These are phyloP conservation scores for Aspergillus sp. DNA, from an alignment of 2,329 filamentous ascomycete species.

Conservation along the genomic window DNA sequence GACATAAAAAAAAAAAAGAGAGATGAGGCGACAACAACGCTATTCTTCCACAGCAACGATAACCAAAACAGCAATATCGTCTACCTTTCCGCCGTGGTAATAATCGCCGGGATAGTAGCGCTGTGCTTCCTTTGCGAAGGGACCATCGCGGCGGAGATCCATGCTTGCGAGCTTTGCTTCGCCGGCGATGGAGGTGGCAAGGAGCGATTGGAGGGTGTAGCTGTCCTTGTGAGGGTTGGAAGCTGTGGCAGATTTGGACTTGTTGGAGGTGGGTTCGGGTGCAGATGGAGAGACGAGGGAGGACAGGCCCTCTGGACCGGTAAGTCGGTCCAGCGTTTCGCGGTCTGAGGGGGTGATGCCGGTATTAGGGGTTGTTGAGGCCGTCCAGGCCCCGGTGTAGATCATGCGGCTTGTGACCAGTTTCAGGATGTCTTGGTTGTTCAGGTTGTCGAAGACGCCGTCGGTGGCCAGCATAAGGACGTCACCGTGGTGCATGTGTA, in stretches of 20 bases:
- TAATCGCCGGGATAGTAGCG: constrained; percentile 81
- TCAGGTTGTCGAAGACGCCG: constrained; percentile 94
- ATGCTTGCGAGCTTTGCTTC: constrained; percentile 84
- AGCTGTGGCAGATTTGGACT: constrained; percentile 9
- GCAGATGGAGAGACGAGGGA: constrained; percentile 15
- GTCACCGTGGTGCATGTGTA: constrained; percentile 82
- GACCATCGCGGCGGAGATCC: constrained; percentile 79
- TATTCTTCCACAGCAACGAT: constrained; percentile 69
- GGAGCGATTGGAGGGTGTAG: constrained; percentile 70
- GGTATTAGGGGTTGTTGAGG: constrained; percentile 49
- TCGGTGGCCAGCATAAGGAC: constrained; percentile 93
- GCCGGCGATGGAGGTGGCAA: constrained; percentile 76
- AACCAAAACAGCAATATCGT: constrained; percentile 89
- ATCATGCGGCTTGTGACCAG: constrained; percentile 78
- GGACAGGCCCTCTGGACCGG: constrained; percentile 47
- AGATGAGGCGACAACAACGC: background rate
- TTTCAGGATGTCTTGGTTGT: constrained; percentile 81
- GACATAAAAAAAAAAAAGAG: background rate
- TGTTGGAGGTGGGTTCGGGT: constrained; percentile 9
- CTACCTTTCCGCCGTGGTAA: constrained; percentile 89
- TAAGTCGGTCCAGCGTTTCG: constrained; percentile 57
- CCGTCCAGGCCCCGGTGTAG: constrained; percentile 70
- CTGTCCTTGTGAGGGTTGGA: constrained; percentile 19
- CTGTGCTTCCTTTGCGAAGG: constrained; percentile 93
- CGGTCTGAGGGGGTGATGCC: constrained; percentile 60